Evolutionary conservation across 352 stramenopile species (phyloP).

Genomic region (Phytophthora pisi): DNA sequence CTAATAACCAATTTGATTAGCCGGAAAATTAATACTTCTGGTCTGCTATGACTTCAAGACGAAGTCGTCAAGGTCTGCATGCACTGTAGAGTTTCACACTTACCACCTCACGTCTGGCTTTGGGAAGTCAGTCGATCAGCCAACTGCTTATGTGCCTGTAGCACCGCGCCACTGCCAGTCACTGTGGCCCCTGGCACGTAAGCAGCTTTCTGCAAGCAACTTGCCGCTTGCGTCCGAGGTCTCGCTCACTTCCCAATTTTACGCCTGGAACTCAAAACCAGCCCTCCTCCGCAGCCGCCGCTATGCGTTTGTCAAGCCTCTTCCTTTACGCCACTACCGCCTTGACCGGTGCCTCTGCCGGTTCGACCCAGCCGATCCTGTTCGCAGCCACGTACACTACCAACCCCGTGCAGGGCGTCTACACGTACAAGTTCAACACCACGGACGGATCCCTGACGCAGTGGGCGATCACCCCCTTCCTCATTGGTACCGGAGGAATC

Average conservation of each 20-base stretch:
- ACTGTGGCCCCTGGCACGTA: no score
- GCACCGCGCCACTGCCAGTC: no score
- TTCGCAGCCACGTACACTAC: constrained; percentile 58
- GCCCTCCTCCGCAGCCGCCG: not conserved
- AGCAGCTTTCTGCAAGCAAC: not conserved
- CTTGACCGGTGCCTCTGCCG: not conserved
- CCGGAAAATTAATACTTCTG: no score
- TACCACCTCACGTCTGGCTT: constrained; percentile 2
- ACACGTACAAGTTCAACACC: constrained; percentile 50
- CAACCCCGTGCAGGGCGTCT: constrained; percentile 50
- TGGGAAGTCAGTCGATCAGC: not conserved
- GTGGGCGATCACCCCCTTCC: constrained; percentile 32
- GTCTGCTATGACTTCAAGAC: no score
- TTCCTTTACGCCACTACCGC: not conserved
- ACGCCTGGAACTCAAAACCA: not conserved
- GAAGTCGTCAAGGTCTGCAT: no score
- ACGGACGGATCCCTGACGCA: constrained; percentile 37
- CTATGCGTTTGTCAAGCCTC: constrained; percentile 7
- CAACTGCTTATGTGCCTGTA: no score
- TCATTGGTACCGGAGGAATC: constrained; percentile 25
- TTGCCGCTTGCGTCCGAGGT: not conserved
- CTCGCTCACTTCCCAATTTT: not conserved
- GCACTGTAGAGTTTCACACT: not conserved
- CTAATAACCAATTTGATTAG: no score
- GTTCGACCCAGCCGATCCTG: constrained; percentile 23